Evolutionary conservation across 2,329 filamentous ascomycete species (phyloP), one percentile per base, ranked within the genome.

Genomic region (Pseudogymnoascus pannorum): DNA sequence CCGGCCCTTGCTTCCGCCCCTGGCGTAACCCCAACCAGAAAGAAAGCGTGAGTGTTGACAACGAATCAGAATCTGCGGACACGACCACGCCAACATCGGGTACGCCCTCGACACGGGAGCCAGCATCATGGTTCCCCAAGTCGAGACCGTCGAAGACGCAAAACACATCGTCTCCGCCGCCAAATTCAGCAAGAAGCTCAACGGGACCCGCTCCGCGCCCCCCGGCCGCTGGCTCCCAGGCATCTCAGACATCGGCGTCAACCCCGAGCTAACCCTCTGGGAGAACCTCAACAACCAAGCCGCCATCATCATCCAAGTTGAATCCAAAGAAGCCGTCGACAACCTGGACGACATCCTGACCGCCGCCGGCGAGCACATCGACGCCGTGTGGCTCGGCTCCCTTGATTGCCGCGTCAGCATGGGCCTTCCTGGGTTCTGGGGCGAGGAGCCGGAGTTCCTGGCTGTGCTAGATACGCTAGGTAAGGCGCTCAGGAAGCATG

Each of bases 321-420:
- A 80, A 67, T 70, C 73, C 1, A 65, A 75, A 4, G 68, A 72
- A 59, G 78, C 72, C 70, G 68, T 79, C 62, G 68, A 76, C 59
- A 79, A 80, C 66, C 75, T 80, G n/a, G 78, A 80, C 64, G 76
- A 71, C 38, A 79, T 80, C 61, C 72, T 81, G 29, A 78, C 76
- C 12, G 75, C 74, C 62, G 72, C 73, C 24, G 75, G 76, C 1
- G 75, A 79, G 3, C 35, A 69, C 40, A 77, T 80, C 29, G 78
- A 80, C 65, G 68, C 74, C 16, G 76, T 79, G 14, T 80, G 78
- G 77, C 72, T 80, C 1, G 78, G 78, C 57, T 68, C 67, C 4
- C 71, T 80, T 16, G 78, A 80, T 69, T 68, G 68, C 26, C 71
- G 78, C 31, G 65, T 79, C 60, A 75, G 71, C 68, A 80, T 80